A percentile compares a stretch with the other conserved stretches of the same genome.
These are phyloP conservation scores for Dentipellis fragilis DNA, from an alignment of 768 basidiomycete genomes.

Conservation along the genomic window DNA sequence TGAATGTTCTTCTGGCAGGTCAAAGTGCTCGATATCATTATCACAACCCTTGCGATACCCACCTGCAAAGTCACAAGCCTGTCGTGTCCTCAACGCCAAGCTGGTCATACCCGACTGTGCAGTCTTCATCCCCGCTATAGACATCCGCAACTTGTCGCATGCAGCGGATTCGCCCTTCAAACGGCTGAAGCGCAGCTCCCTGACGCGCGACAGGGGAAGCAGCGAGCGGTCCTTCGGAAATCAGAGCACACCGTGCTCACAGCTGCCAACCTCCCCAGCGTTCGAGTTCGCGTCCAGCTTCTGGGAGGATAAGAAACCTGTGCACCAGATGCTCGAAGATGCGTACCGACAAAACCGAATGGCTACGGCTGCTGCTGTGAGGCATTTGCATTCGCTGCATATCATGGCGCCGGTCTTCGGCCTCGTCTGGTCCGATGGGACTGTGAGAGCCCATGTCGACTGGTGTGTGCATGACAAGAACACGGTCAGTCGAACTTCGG, in stretches of 20 bases:
- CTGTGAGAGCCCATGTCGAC: conserved; percentile 44
- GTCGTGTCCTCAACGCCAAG: conserved; percentile 35
- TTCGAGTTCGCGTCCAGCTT: conserved; percentile 47
- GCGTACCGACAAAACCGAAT: conserved; percentile 53
- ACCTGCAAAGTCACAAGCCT: conserved; percentile 19
- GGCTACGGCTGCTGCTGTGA: conserved; percentile 37
- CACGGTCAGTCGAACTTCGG: too few relatives aligned
- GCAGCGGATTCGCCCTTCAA: conserved; percentile 38
- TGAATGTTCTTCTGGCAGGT: conserved; percentile 28
- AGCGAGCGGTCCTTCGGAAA: conserved; percentile 39
- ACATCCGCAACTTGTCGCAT: conserved; percentile 31
- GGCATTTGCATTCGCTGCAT: conserved; percentile 39
- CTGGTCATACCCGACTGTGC: conserved; percentile 39
- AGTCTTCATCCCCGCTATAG: conserved; percentile 33
- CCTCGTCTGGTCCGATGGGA: conserved; percentile 42
- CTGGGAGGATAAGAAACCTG: conserved; percentile 54
- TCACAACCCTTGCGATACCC: conserved; percentile 30
- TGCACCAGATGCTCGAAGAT: conserved; percentile 36
- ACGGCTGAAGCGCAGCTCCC: conserved; percentile 30
- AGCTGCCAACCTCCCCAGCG: conserved; percentile 33
- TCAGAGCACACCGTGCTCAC: conserved; percentile 39
- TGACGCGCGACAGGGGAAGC: conserved; percentile 26
- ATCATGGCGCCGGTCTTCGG: conserved; percentile 41
- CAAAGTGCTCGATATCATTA: conserved; percentile 38
- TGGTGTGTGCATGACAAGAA: conserved; percentile 29